A percentile compares a stretch with the other conserved stretches of the same genome.
phyloP scores from a whole-genome alignment of 352 stramenopile species.

The Globisporangium acanthophoron region DNA sequence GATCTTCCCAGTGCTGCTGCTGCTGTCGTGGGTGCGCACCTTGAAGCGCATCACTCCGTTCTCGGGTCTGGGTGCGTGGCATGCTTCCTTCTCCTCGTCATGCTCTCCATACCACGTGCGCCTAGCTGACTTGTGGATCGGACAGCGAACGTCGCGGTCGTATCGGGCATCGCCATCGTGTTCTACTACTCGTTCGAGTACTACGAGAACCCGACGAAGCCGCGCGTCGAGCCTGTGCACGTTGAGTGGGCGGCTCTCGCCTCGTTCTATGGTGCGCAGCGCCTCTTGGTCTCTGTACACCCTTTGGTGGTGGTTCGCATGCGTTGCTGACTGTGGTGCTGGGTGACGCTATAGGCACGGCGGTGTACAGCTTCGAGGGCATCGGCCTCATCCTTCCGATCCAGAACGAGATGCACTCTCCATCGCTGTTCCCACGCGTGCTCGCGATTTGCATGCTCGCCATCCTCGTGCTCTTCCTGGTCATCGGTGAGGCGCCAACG shows the following conservation, averaged over 20 bases:
- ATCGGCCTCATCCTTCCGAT: conserved; percentile 74
- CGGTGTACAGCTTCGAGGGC: conserved; percentile 79
- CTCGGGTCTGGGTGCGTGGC: conserved; percentile 48
- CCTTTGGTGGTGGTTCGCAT: not conserved
- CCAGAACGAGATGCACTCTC: conserved; percentile 70
- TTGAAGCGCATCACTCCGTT: conserved; percentile 72
- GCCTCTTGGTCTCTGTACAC: not conserved
- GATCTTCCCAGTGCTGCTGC: conserved; percentile 60
- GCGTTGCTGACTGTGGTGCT: not conserved
- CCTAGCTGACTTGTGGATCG: not conserved
- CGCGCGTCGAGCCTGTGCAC: conserved; percentile 14
- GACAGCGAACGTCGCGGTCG: conserved; percentile 59
- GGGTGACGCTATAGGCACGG: conserved; percentile 27
- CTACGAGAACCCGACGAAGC: conserved; percentile 27
- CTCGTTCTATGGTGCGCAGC: conserved; percentile 50
- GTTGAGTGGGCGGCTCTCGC: conserved; percentile 40
- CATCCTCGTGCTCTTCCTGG: conserved; percentile 72
- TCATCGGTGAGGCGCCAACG: conserved; percentile 63
- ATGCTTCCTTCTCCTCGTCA: not conserved
- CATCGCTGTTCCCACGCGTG: conserved; percentile 48
- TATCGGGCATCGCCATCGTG: conserved; percentile 67
- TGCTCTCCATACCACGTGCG: too few species aligned
- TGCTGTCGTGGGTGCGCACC: conserved; percentile 75
- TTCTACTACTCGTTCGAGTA: conserved; percentile 80
- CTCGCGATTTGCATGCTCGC: conserved; percentile 52